A percentile compares a stretch with the other conserved stretches of the same genome.
phyloP scores from a whole-genome alignment of 495 filamentous ascomycete species.

The Terfezia boudieri region DNA sequence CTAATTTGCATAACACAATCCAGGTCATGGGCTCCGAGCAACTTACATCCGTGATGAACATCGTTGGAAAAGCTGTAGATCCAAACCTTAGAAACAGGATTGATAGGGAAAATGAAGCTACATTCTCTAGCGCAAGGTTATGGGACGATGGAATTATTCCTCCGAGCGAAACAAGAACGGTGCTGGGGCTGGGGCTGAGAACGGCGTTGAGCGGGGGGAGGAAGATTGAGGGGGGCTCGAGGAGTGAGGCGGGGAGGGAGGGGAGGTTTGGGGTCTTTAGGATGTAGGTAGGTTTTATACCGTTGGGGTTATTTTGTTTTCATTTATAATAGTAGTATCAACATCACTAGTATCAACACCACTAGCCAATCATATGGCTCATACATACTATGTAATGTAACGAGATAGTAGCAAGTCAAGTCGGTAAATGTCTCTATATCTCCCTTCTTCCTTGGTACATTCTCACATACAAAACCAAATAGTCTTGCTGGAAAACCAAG shows the following conservation, averaged over 20 bases:
- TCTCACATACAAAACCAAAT: too few species aligned
- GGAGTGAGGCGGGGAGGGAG: conserved; percentile 30
- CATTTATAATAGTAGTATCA: too few species aligned
- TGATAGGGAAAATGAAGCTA: conserved; percentile 72
- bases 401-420: too few species aligned
- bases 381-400: too few species aligned
- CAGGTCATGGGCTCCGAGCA: conserved; percentile 85
- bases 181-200: conserved; percentile 60
- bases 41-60: conserved; percentile 78
- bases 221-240: conserved; percentile 19
- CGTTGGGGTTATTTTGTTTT: too few species aligned
- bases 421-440: too few species aligned
- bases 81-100: conserved; percentile 63
- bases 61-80: conserved; percentile 68
- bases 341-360: too few species aligned
- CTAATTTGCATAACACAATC: not conserved
- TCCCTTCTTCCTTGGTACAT: too few species aligned
- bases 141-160: conserved; percentile 96
- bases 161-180: conserved; percentile 62
- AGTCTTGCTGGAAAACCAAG: too few species aligned
- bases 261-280: conserved; percentile 79
- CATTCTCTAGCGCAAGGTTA: conserved; percentile 66
- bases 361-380: too few species aligned
- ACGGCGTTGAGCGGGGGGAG: conserved; percentile 44
- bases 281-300: conserved; percentile 35